Base-by-base conservation (phyloP, 495 filamentous ascomycete species). In the Aspergillus campestris region DNA sequence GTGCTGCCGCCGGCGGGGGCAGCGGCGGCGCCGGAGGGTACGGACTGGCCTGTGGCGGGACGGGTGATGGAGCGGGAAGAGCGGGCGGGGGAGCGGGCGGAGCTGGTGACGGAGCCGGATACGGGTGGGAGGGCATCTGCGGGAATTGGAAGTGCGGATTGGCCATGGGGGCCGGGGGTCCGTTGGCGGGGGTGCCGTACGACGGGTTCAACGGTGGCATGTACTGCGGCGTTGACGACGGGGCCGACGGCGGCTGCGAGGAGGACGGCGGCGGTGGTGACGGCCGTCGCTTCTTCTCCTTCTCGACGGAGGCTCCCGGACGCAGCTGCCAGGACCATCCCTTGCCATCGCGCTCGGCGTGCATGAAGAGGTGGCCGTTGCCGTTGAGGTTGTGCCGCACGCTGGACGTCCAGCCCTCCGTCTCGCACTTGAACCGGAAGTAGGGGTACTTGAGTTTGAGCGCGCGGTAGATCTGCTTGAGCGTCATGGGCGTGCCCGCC, bases 391-490 rank as follows among this genome's bases (percentile, higher is more conserved):
- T 98, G 63, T 98, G 92, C 5, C 92, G 83, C 14, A 98, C 89
- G 66, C 89, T 95, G 51, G 89, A 95, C 57, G 96, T 91, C 92
- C 92, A 98, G 10, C 92, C 92, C 51, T 82, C 85, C 6, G 88
- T 91, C 52, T 72, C 65, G 28, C 81, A 81, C 44, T 78, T 79
- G 63, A 96, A 86, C 48, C 86, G 87, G 64, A 87, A 98, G 64
- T 80, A 95, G 0, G 92, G 94, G 56, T 94, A 95, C 55, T 84
- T 86, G 56, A 82, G 68, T 64, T 87, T 83, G 48, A 98, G 86
- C 24, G 84, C 79, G 51, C 86, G 83, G 62, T 98, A 98, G 34
- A 98, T 97, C 60, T 95, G 85, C 54, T 94, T 91, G 30, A 98
- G 70, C 28, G 88, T 87, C 66, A 95, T 79, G 8, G 80, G 77